Conservation (phyloP, 345 rosid species). For the Lumnitzera littorea region DNA sequence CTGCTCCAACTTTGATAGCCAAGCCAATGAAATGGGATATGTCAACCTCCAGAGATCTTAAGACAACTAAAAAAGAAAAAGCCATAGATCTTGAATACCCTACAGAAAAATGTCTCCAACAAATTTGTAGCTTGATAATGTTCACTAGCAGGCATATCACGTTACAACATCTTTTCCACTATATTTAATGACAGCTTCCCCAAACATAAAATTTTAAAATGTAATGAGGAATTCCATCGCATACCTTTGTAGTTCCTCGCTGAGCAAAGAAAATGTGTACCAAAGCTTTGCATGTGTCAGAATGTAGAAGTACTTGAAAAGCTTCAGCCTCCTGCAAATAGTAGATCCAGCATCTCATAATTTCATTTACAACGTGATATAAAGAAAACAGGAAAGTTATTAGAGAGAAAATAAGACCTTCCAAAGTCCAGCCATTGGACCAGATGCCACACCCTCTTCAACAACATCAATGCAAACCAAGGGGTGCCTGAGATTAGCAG, state of each 20-base stretch:
- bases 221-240: neutral
- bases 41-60: too few species aligned
- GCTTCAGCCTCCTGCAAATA: slow-evolving; percentile 70
- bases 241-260: slow-evolving; percentile 88
- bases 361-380: neutral
- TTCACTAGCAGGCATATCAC: too few species aligned
- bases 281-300: slow-evolving; percentile 85
- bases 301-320: slow-evolving; percentile 47
- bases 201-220: neutral
- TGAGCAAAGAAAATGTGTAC: slow-evolving; percentile 81
- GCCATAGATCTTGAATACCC: too few species aligned
- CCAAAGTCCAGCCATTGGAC: slow-evolving; percentile 76
- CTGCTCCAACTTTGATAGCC: too few species aligned
- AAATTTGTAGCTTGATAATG: too few species aligned
- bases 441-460: slow-evolving; percentile 83
- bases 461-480: slow-evolving; percentile 76
- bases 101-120: too few species aligned
- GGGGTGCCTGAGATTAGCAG: slow-evolving; percentile 87
- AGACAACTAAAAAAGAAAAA: too few species aligned
- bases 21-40: too few species aligned
- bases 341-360: slow-evolving; percentile 7
- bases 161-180: too few species aligned
- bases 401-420: slow-evolving; percentile 43
- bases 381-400: neutral
- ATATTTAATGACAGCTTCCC: neutral